Conservation (phyloP, 2,329 filamentous ascomycete genomes). For the Escovopsis sp. region DNA sequence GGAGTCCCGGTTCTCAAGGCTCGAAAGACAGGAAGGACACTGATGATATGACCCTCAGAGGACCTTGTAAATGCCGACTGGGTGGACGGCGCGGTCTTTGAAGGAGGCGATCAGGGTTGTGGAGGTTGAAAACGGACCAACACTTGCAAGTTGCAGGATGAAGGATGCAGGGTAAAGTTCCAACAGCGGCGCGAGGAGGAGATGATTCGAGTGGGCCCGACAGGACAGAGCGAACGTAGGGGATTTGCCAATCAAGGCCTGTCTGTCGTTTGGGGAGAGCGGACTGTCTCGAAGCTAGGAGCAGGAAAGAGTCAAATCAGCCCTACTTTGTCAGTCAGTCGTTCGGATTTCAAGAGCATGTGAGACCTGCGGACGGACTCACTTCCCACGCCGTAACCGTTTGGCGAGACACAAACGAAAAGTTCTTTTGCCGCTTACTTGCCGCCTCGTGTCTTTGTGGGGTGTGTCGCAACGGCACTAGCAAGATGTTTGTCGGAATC, state of each 20-base stretch:
- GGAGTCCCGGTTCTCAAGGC: too few relatives aligned
- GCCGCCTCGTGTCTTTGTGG: conserved; percentile 5
- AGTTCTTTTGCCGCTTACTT: conserved; percentile 6
- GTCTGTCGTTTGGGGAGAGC: not conserved
- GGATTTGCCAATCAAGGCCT: not conserved
- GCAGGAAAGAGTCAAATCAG: conserved; percentile 2
- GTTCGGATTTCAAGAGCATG: conserved; percentile 3
- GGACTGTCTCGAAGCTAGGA: not conserved
- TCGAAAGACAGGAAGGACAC: too few relatives aligned
- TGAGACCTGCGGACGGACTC: conserved; percentile 5
- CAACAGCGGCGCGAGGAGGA: not conserved
- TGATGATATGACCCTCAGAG: too few relatives aligned
- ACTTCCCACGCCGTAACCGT: conserved; percentile 5
- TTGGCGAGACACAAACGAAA: conserved; percentile 7
- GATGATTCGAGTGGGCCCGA: not conserved
- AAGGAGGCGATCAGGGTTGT: too few relatives aligned
- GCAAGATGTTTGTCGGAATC: not conserved
- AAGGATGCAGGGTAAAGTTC: conserved; percentile 1
- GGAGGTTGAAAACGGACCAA: too few relatives aligned
- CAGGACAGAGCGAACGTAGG: not conserved
- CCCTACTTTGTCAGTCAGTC: conserved; percentile 5
- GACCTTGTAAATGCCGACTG: too few relatives aligned
- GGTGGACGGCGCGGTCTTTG: too few relatives aligned
- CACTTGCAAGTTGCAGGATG: too few relatives aligned
- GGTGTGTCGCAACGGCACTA: conserved; percentile 1